Evolutionary conservation across 257 asterid genomes (phyloP).

Genomic region (Striga asiatica): DNA sequence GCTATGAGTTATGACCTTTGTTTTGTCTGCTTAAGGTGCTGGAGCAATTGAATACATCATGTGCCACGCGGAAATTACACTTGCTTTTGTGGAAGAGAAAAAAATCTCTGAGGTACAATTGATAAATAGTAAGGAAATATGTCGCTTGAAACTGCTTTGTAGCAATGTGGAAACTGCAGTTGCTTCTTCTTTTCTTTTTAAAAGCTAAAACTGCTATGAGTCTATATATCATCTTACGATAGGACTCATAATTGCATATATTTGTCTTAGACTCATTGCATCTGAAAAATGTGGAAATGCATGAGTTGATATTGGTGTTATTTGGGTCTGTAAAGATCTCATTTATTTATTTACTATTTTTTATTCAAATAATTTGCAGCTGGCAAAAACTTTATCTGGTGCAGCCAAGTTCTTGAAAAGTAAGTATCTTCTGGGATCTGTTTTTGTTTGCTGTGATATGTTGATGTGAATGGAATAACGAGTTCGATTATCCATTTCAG

Average conservation of each 20-base stretch:
- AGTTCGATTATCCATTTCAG: slow-evolving; percentile 32
- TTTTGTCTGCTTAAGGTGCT: slow-evolving; percentile 54
- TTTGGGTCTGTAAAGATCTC: too few relatives aligned
- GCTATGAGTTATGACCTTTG: slow-evolving; percentile 11
- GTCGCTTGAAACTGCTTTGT: neutral
- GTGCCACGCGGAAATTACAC: slow-evolving; percentile 84
- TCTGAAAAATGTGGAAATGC: slow-evolving; percentile 2
- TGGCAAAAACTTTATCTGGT: slow-evolving; percentile 64
- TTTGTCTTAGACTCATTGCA: neutral
- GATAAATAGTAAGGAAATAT: neutral
- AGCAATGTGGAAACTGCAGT: too few relatives aligned
- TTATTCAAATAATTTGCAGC: slow-evolving; percentile 39
- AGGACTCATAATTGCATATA: neutral
- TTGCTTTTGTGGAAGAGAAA: slow-evolving; percentile 87
- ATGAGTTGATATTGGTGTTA: too few relatives aligned
- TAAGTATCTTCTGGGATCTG: slow-evolving; percentile 28
- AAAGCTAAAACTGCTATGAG: neutral
- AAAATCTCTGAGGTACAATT: slow-evolving; percentile 68
- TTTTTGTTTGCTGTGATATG: slow-evolving; percentile 1
- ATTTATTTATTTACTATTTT: slow-evolving; percentile 4
- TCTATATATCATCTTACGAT: neutral
- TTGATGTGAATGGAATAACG: slow-evolving; percentile 13
- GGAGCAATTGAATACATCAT: slow-evolving; percentile 89
- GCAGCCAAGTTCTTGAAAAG: slow-evolving; percentile 63
- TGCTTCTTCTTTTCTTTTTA: too few relatives aligned